Evolutionary conservation across 2,329 filamentous ascomycete genomes (phyloP).

Genomic region (Penicillium sclerotiorum): DNA sequence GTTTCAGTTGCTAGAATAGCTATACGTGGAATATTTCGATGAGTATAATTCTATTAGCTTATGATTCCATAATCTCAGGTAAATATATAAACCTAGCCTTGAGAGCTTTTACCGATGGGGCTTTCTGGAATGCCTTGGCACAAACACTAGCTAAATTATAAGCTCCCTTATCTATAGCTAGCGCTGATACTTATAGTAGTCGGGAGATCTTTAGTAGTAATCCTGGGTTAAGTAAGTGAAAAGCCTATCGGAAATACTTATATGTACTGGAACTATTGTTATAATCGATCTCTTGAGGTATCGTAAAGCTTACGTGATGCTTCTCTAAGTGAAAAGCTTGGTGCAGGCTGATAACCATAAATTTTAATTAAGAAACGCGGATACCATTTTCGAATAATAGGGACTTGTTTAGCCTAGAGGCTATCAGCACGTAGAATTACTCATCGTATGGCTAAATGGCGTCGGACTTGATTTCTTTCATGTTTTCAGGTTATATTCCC

Average conservation of each 20-base stretch:
- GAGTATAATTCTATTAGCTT: not conserved
- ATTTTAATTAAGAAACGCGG: not conserved
- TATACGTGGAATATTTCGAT: constrained; percentile 1
- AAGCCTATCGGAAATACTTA: not conserved
- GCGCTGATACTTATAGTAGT: not conserved
- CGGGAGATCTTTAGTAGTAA: not conserved
- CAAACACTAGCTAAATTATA: not conserved
- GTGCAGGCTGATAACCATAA: not conserved
- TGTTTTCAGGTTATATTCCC: not conserved
- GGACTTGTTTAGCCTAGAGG: not conserved
- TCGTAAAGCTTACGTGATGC: not conserved
- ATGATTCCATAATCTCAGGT: not conserved
- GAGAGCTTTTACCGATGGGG: not conserved
- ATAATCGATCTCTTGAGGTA: not conserved
- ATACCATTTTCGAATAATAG: not conserved
- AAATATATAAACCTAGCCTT: not conserved
- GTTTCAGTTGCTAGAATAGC: not conserved
- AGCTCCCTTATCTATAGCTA: not conserved
- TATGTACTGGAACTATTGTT: not conserved
- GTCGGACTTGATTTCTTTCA: not conserved
- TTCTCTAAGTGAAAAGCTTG: not conserved
- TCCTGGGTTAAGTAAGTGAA: not conserved
- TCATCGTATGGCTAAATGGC: not conserved
- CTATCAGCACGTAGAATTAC: not conserved
- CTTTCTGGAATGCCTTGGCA: not conserved